phyloP scores from a whole-genome alignment of 768 basidiomycete species.

The Phanerodontia chrysosporium region DNA sequence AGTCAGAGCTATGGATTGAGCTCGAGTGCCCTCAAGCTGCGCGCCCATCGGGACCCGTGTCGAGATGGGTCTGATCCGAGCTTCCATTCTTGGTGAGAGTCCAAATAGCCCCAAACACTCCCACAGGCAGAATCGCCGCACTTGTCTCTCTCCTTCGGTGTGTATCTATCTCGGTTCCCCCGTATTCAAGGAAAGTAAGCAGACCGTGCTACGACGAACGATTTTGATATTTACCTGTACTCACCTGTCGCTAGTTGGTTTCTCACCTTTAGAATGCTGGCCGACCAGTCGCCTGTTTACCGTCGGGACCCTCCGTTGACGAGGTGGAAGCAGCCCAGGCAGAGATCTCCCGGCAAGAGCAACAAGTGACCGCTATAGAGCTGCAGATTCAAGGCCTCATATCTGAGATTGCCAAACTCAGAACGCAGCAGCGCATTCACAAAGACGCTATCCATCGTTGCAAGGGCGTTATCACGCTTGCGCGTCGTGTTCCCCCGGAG shows the following conservation, averaged over 20 bases:
- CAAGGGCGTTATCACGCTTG: conserved; percentile 48
- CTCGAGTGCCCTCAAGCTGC: neutral
- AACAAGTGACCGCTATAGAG: conserved; percentile 37
- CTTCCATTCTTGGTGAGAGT: neutral
- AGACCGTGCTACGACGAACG: too few species aligned
- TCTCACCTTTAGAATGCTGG: neutral
- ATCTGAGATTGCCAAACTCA: conserved; percentile 36
- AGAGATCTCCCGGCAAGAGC: conserved; percentile 33
- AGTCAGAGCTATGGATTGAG: neutral
- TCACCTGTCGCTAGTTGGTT: neutral
- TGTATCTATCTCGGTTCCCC: neutral
- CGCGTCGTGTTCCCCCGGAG: conserved; percentile 52
- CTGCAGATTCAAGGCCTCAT: conserved; percentile 39
- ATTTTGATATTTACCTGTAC: neutral
- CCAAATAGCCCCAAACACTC: neutral
- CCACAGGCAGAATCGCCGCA: too few species aligned
- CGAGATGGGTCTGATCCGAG: neutral
- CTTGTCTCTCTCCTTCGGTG: neutral
- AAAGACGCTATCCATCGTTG: conserved; percentile 38
- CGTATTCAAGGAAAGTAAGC: too few species aligned
- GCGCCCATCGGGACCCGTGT: neutral
- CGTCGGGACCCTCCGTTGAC: conserved; percentile 22
- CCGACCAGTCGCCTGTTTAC: conserved; percentile 5
- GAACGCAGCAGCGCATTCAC: conserved; percentile 39
- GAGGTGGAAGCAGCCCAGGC: conserved; percentile 18